Conservation (phyloP, 192 early-diverging fungal species). For the Podila verticillata region DNA sequence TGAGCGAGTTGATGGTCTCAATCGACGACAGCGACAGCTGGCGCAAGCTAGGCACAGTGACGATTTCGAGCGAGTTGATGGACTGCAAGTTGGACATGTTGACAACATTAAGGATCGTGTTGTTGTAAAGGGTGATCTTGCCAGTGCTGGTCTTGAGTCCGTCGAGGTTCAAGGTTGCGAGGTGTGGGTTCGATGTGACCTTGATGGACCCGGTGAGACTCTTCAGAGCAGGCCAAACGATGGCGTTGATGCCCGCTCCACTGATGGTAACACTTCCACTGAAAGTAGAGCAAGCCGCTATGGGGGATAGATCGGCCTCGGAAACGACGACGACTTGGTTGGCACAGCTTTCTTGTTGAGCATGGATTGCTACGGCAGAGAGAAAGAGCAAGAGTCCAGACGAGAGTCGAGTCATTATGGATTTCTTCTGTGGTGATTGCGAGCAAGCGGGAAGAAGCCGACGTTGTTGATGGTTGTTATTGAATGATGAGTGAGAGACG, state of each 20-base stretch:
- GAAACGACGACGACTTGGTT: slow-evolving; percentile 13
- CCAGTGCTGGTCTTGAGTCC: slow-evolving; percentile 31
- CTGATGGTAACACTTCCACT: slow-evolving; percentile 23
- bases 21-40: slow-evolving; percentile 21
- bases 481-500: neutral
- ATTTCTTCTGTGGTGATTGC: too few relatives aligned
- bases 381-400: neutral
- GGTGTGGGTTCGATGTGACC: slow-evolving; percentile 21
- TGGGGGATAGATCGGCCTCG: slow-evolving; percentile 14
- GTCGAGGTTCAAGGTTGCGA: slow-evolving; percentile 24
- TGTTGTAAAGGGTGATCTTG: slow-evolving; percentile 62
- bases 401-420: neutral
- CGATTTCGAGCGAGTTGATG: slow-evolving; percentile 59
- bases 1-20: slow-evolving; percentile 51
- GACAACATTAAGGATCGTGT: slow-evolving; percentile 62
- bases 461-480: neutral
- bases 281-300: slow-evolving; percentile 21
- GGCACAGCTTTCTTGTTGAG: slow-evolving; percentile 6
- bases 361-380: neutral
- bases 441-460: neutral
- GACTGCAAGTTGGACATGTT: slow-evolving; percentile 48
- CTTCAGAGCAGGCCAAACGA: slow-evolving; percentile 22
- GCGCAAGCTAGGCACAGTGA: slow-evolving; percentile 59
- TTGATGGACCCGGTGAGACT: slow-evolving; percentile 31
- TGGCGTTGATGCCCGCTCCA: slow-evolving; percentile 6